Evolutionary conservation across 768 basidiomycete genomes (phyloP), one percentile per base, ranked within the genome.

Genomic region (Chiua virens): DNA sequence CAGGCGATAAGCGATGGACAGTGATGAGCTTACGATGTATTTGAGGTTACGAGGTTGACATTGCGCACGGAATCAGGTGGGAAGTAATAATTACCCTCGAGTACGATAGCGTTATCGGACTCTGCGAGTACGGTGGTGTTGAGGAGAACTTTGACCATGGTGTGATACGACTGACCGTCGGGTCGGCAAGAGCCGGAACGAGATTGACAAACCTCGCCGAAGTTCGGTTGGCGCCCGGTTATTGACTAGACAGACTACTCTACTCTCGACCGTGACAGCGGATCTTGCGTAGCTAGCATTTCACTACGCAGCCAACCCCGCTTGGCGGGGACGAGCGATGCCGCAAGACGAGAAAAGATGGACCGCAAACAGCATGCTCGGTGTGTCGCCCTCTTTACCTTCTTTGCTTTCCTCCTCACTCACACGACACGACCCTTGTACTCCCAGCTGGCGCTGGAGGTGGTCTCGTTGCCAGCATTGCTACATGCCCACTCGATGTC

Each of bases 401-500:
- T 43, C 13, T 34, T 20, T 8, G 18, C 22, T 50, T 51, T 30
- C 22, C 28, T 30, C 23, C 32, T 54, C 45, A 21, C 47, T 37
- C 45, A 50, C 36, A 45, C 25, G 32, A 23, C 10, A 21, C 20
- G 15, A 30, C 37, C 39, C 53, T 35, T 30, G 42, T 37, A 47
- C 32, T 23, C 43, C 13, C 61, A 91, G 92, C 97, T 66, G 97
- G 97, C 49, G 96, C 96, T 34, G 93, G 93, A 27, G 93, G 96
- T 47, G 97, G 97, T 52, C 77, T 99, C 55, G 86, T 93, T 58
- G 89, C 92, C 45, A 90, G 88, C 70, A 77, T 98, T 55, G 90
- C 92, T 50, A 98, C 96, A 8, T 99, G 97, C 70, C 97, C 97
- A 11, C 79, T 99, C 43, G 97, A 99, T 71, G 96, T 99, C 49